phyloP scores from a whole-genome alignment of 2,329 filamentous ascomycete genomes.

The Monosporascus sp. region DNA sequence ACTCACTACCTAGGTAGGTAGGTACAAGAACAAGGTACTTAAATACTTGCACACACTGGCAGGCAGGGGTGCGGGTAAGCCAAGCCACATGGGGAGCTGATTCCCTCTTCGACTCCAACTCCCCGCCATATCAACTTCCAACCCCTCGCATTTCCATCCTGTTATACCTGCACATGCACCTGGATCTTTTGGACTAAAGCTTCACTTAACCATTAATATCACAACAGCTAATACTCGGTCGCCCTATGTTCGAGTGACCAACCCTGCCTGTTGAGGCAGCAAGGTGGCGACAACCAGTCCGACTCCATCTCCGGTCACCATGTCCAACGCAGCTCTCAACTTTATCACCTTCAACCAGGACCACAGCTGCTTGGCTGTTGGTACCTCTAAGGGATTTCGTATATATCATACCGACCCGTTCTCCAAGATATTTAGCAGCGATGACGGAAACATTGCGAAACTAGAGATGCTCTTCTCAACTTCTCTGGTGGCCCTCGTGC shows the following conservation, averaged over 20 bases:
- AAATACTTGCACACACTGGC: neutral
- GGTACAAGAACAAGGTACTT: neutral
- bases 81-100: no score
- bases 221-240: neutral
- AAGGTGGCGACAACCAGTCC: neutral
- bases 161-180: neutral
- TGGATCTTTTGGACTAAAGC: neutral
- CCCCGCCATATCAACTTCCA: neutral
- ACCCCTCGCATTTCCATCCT: neutral
- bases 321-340: constrained; percentile 75
- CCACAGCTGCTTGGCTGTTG: constrained; percentile 93
- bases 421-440: constrained; percentile 87
- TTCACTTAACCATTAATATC: neutral
- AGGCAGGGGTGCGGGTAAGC: no score
- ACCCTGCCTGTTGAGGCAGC: neutral
- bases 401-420: constrained; percentile 98
- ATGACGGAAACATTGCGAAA: constrained; percentile 91
- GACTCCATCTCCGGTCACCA: constrained; percentile 30
- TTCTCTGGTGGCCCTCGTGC: constrained; percentile 86
- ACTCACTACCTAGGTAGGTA: no score
- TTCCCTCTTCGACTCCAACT: neutral
- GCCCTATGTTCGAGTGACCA: neutral
- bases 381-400: constrained; percentile 88
- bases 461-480: constrained; percentile 99
- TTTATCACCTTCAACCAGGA: constrained; percentile 99